phyloP scores from a whole-genome alignment of 441 rosid species.

The Populus hybrid region DNA sequence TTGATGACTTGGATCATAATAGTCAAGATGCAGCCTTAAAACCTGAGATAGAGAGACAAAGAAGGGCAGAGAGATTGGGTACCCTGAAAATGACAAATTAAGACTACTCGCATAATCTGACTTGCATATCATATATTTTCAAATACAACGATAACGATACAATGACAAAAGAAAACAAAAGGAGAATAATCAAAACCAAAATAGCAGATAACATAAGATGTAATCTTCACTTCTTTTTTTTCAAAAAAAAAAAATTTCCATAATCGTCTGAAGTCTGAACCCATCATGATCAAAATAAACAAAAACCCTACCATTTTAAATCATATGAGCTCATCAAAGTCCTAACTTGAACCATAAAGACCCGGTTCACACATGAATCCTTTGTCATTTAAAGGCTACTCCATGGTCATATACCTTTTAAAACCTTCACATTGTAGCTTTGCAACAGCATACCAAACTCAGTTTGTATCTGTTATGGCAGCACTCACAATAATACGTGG shows the following conservation, averaged over 20 bases:
- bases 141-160: background rate
- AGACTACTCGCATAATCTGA: background rate
- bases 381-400: background rate
- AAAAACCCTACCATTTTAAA: background rate
- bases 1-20: conserved; percentile 38
- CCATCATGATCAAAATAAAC: background rate
- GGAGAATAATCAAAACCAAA: background rate
- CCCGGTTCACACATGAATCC: background rate
- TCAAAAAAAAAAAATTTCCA: background rate
- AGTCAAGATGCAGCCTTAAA: conserved; percentile 73
- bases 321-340: background rate
- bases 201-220: background rate
- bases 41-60: conserved; percentile 33
- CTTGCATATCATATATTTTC: background rate
- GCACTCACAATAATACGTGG: background rate
- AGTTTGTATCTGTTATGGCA: background rate
- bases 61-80: background rate
- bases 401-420: background rate
- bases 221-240: no score
- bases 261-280: background rate
- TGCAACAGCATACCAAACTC: background rate
- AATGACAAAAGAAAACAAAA: background rate
- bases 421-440: background rate
- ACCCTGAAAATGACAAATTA: background rate
- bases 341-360: background rate